Base-by-base conservation (phyloP, 768 basidiomycete genomes). In the Mycena galericulata region DNA sequence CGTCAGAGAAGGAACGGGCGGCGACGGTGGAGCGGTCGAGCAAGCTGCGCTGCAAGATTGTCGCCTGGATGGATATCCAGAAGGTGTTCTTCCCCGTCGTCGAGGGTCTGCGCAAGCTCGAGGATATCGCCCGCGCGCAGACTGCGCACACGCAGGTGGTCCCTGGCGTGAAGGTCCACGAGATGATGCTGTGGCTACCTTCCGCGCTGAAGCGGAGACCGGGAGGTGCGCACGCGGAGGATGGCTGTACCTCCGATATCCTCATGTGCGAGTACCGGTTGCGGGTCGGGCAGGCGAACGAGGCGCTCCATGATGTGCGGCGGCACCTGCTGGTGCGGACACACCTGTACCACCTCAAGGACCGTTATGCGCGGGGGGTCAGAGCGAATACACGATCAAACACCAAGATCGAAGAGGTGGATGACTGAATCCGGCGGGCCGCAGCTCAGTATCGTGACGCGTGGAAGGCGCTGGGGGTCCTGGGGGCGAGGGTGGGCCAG, bases 241-340 rank as follows among this genome's bases (percentile, higher is more conserved):
- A 22, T 3, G 27, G 14, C 2, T 50, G 49, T 10, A 50, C 12
- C 18, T 22, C 22, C 10, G 50, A 40, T 8, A 55, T 75, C 1
- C 26, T 29, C 8, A 15, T 50, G 5, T 71, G 73, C 1, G 75
- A 80, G 51, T 76, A 69, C 69, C 51, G 68, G 6, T 56, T 77
- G 1, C 73, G 71, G 11, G n/a, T 71, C 0, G 75, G 71, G 1
- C 79, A 78, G 54, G 77, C 76, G 0, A 57, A 72, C 26, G 77
- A 80, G 50, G 62, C 75, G 0, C 72, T 79, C 1, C 72, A 72
- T 10, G 59, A 57, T 0, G 34, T 80, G 7, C 65, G 73, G 1
- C 55, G 61, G 17, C 69, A 74, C 9, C 66, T 79, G 6, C 77
- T 74, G 29, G 63, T 73, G 3, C 70, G 74, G 2, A 63, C 70